phyloP scores from a whole-genome alignment of 176 grass and related monocot species.

The Carex scoparia region DNA sequence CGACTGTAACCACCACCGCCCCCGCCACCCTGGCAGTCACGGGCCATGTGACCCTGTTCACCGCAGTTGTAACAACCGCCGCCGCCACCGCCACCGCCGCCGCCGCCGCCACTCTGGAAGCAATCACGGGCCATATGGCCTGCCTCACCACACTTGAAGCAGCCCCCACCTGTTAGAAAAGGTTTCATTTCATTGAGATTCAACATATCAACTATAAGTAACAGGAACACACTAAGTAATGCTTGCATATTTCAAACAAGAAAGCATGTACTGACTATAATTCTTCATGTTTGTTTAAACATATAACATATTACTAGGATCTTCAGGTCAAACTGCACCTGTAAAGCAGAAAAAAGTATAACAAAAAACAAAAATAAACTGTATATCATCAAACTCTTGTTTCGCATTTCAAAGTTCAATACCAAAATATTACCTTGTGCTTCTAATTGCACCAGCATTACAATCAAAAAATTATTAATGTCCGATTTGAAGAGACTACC shows the following conservation, averaged over 20 bases:
- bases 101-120: not conserved
- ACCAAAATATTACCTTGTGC: not conserved
- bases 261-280: not conserved
- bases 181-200: not conserved
- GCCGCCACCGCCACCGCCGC: conserved; percentile 24
- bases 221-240: not conserved
- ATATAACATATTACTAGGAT: not conserved
- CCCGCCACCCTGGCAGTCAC: conserved; percentile 44
- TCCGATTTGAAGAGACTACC: not conserved
- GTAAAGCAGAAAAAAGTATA: not conserved
- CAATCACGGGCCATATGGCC: conserved; percentile 30
- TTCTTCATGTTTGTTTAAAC: not conserved
- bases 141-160: conserved; percentile 24
- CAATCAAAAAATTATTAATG: not conserved
- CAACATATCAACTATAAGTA: not conserved
- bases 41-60: conserved; percentile 53
- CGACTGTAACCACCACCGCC: conserved; percentile 33
- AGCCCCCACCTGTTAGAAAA: conserved; percentile 37
- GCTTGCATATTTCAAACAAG: not conserved
- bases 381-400: not conserved
- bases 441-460: not conserved
- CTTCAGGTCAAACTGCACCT: not conserved
- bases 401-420: not conserved
- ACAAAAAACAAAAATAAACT: not conserved
- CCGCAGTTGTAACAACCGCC: conserved; percentile 81